These are phyloP conservation scores for Lodderomyces beijingensis DNA, from an alignment of 1,139 yeast species.

Conservation along the genomic window DNA sequence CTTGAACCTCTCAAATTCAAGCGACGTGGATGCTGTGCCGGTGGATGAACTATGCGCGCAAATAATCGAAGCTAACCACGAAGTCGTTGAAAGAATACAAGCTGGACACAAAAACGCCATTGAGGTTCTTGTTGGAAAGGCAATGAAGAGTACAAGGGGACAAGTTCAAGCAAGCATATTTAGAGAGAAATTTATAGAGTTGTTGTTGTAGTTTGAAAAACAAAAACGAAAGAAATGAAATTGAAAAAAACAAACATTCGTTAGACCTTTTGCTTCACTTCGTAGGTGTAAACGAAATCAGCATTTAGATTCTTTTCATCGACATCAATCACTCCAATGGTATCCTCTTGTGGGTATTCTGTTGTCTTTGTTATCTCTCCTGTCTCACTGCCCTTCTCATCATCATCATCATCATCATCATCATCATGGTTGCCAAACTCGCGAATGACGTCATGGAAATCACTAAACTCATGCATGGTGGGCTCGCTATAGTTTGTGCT, in stretches of 20 bases:
- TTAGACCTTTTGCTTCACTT: conserved; percentile 10
- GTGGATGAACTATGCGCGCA: conserved; percentile 41
- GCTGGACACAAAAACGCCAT: conserved; percentile 62
- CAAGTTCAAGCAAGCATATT: conserved; percentile 49
- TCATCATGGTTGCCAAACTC: conserved; percentile 9
- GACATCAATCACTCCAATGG: conserved; percentile 1
- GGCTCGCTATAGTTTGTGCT: conserved; percentile 12
- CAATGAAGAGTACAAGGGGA: conserved; percentile 77
- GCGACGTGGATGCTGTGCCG: neutral
- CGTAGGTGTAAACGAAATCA: conserved; percentile 14
- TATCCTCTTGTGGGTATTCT: neutral
- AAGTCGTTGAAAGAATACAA: conserved; percentile 53
- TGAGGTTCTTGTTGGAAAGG: conserved; percentile 77
- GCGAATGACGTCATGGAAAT: conserved; percentile 13
- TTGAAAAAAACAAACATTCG: neutral
- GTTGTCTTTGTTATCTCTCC: too few species aligned
- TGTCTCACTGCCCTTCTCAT: neutral
- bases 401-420: conserved; percentile 1
- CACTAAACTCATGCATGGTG: conserved; percentile 13
- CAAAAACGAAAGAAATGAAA: neutral
- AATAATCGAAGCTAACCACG: conserved; percentile 49
- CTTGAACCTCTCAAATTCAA: conserved; percentile 4
- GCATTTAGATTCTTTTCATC: conserved; percentile 5
- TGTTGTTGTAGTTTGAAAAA: conserved; percentile 1
- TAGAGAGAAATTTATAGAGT: conserved; percentile 20